A percentile compares a stretch with the other conserved stretches of the same genome.
Conservation (phyloP, 75 land plant species). For the Gnetum montanum region DNA sequence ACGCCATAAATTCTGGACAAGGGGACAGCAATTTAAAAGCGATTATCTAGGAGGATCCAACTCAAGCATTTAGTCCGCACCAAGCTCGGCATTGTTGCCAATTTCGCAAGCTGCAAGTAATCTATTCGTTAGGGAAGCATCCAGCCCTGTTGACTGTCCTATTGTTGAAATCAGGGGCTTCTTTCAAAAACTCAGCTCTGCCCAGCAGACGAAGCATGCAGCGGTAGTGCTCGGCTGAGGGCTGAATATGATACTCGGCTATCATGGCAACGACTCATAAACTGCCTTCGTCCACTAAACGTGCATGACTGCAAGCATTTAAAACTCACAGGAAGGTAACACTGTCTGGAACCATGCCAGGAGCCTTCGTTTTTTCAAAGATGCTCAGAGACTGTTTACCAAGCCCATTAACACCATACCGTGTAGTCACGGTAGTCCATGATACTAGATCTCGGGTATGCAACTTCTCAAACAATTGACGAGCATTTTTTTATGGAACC, state of each 20-base stretch:
- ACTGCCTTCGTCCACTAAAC: slow-evolving; percentile 5
- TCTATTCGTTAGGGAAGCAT: no score
- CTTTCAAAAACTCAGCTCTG: background rate
- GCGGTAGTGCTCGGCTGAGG: background rate
- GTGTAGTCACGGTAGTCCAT: slow-evolving; percentile 7
- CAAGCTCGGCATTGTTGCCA: no score
- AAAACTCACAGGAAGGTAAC: slow-evolving; percentile 8
- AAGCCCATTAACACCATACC: slow-evolving; percentile 3
- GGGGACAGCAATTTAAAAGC: no score
- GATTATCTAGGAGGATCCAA: no score
- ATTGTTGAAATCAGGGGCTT: background rate
- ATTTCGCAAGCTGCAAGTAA: no score
- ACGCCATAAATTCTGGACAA: no score
- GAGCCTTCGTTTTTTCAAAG: slow-evolving; percentile 1
- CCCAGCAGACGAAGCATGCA: background rate
- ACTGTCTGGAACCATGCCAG: slow-evolving; percentile 4
- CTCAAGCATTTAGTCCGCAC: no score
- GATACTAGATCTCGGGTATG: background rate
- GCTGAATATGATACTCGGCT: background rate
- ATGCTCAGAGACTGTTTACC: slow-evolving; percentile 3
- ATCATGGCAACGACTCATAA: no score
- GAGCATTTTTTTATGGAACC: background rate
- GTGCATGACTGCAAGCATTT: slow-evolving; percentile 3
- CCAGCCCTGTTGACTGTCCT: background rate
- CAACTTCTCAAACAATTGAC: background rate